Evolutionary conservation across 345 rosid genomes (phyloP).

Genomic region (Brassica rapa): DNA sequence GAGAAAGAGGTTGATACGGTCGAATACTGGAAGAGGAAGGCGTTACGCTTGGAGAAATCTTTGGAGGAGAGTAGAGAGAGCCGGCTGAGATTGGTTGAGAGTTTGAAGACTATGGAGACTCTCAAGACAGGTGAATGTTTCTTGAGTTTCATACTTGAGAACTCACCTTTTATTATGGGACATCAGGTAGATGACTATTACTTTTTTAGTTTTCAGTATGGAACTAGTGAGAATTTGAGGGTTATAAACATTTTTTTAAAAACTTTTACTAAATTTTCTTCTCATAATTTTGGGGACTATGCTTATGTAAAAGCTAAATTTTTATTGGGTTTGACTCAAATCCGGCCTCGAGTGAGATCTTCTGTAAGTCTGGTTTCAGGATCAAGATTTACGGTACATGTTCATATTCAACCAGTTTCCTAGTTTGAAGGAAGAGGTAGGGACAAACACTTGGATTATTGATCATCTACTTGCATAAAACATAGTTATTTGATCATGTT

Average conservation of each 20-base stretch:
- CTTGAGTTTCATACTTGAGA: conserved; percentile 77
- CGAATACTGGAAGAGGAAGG: conserved; percentile 68
- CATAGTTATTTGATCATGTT: background rate
- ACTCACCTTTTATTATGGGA: conserved; percentile 77
- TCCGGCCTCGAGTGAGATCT: no score
- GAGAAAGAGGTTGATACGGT: conserved; percentile 41
- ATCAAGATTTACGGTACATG: conserved; percentile 65
- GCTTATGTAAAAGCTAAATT: no score
- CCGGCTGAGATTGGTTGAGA: background rate
- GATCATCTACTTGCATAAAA: background rate
- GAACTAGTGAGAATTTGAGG: no score
- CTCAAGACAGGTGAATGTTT: conserved; percentile 76
- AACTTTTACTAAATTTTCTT: no score
- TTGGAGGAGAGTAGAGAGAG: conserved; percentile 57
- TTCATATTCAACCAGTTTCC: conserved; percentile 80
- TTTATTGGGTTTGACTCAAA: no score
- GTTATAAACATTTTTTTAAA: no score
- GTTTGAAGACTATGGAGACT: conserved; percentile 57
- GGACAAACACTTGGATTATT: conserved; percentile 5
- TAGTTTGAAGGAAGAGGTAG: conserved; percentile 66
- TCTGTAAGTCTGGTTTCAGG: background rate
- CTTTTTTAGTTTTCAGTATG: no score
- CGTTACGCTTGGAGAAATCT: conserved; percentile 57
- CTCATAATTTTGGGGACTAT: no score
- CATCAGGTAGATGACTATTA: conserved; percentile 37